Conservation (phyloP, 1,139 yeast species). For the Hansenula sp. region DNA sequence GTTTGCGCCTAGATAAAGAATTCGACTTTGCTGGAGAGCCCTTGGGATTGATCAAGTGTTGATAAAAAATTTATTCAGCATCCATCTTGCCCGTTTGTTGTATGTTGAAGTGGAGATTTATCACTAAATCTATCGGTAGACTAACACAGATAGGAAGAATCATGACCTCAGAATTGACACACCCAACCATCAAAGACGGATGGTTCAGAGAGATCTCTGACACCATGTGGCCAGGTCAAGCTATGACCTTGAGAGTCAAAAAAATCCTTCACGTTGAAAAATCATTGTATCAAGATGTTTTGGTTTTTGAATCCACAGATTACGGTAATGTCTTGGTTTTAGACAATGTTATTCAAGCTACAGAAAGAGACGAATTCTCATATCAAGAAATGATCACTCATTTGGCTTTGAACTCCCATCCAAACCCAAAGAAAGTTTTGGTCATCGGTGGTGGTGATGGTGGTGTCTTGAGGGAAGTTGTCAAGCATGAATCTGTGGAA, state of each 20-base stretch:
- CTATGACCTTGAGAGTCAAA: conserved; percentile 78
- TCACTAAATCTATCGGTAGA: too few species aligned
- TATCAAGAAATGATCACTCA: conserved; percentile 96
- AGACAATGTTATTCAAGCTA: conserved; percentile 88
- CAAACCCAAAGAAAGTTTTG: conserved; percentile 82
- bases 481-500: conserved; percentile 79
- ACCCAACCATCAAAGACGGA: conserved; percentile 72
- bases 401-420: conserved; percentile 84
- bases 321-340: conserved; percentile 90
- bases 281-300: conserved; percentile 84
- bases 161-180: conserved; percentile 47
- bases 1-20: not conserved
- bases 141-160: not conserved
- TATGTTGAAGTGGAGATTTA: not conserved
- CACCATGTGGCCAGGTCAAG: conserved; percentile 94
- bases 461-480: conserved; percentile 89
- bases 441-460: conserved; percentile 98
- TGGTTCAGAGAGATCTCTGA: conserved; percentile 90
- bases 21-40: not conserved
- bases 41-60: not conserved
- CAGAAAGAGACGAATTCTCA: conserved; percentile 92
- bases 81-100: not conserved
- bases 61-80: not conserved
- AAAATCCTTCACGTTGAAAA: conserved; percentile 75
- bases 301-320: conserved; percentile 81